These are phyloP conservation scores for Arabidopsis thaliana DNA, from an alignment of 345 rosid species.

Conservation along the genomic window TAIR10.1 NC_003074.8:5520001-5520500, in stretches of 20 bases:
- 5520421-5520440: background rate
- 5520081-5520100: background rate
- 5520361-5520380: constrained; percentile 6
- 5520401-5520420: background rate
- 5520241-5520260: constrained; percentile 38
- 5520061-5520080: constrained; percentile 9
- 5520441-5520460: constrained; percentile 3
- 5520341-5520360: constrained; percentile 22
- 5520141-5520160: background rate
- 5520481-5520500: background rate
- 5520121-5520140: constrained; percentile 11
- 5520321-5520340: constrained; percentile 14
- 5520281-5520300: constrained; percentile 24
- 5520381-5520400: background rate
- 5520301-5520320: constrained; percentile 26
- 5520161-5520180: background rate
- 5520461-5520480: background rate
- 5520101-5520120: constrained; percentile 19
- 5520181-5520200: constrained; percentile 4
- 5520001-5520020: background rate
- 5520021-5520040: constrained; percentile 6
- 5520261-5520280: constrained; percentile 22
- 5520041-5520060: constrained; percentile 1
- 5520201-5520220: constrained; percentile 32
- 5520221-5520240: constrained; percentile 41